These are phyloP conservation scores for Neltuma alba DNA, from an alignment of 306 rosid genomes.

Conservation along the genomic window DNA sequence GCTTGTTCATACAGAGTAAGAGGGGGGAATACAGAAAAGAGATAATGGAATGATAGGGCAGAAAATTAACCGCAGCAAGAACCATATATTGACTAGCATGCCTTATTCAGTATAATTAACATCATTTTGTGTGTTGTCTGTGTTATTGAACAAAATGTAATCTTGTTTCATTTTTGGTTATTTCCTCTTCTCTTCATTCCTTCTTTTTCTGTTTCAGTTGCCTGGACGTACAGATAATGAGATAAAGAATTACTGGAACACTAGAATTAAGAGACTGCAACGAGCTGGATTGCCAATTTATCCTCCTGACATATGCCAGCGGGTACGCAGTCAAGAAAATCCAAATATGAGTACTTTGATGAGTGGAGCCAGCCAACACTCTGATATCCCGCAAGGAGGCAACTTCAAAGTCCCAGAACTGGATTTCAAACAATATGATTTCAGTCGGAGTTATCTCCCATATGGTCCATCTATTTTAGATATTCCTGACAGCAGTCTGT, in stretches of 20 bases:
- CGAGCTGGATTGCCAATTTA: slow-evolving; percentile 67
- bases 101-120: not conserved
- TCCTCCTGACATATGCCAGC: slow-evolving; percentile 54
- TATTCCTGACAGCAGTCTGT: slow-evolving; percentile 33
- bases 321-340: slow-evolving; percentile 40
- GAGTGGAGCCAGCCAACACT: slow-evolving; percentile 32
- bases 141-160: not conserved
- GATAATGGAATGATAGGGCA: not conserved
- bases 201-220: slow-evolving; percentile 48
- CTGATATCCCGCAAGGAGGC: slow-evolving; percentile 38
- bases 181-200: slow-evolving; percentile 12
- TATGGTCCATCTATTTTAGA: slow-evolving; percentile 39
- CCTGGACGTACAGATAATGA: slow-evolving; percentile 88
- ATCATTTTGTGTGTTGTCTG: not conserved
- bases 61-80: not conserved
- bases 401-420: slow-evolving; percentile 51
- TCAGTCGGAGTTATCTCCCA: slow-evolving; percentile 14
- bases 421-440: slow-evolving; percentile 38
- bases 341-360: slow-evolving; percentile 26
- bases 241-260: slow-evolving; percentile 82
- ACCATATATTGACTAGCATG: not conserved
- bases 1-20: not conserved
- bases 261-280: slow-evolving; percentile 60
- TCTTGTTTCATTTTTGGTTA: not conserved
- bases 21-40: not conserved